Percentiles rank a stretch among this genome's conserved stretches.
Conservation (phyloP, 2,329 filamentous ascomycete species). For the Neoscytalidium dimidiatum region DNA sequence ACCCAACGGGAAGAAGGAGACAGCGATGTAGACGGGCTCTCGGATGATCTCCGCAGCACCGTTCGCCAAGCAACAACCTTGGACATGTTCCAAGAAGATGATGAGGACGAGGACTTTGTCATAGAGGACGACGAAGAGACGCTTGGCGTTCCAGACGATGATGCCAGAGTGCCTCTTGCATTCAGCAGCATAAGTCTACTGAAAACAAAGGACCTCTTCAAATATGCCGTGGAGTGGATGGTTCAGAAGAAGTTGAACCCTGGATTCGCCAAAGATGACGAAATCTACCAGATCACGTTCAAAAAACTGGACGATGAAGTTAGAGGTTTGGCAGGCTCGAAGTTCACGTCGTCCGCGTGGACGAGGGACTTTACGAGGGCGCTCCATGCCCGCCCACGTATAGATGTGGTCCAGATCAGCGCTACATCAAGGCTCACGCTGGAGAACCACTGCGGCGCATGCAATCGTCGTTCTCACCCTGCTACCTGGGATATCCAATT, state of each 20-base stretch:
- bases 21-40: conserved; percentile 15
- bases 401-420: conserved; percentile 52
- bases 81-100: conserved; percentile 54
- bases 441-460: conserved; percentile 62
- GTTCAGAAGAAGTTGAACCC: conserved; percentile 78
- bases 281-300: conserved; percentile 69
- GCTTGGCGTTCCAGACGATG: conserved; percentile 56
- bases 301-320: conserved; percentile 72
- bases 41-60: conserved; percentile 4
- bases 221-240: conserved; percentile 76
- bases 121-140: conserved; percentile 59
- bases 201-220: conserved; percentile 72
- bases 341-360: conserved; percentile 74
- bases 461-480: conserved; percentile 68
- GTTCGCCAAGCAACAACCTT: conserved; percentile 30
- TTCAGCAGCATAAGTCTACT: conserved; percentile 68
- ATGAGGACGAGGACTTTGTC: conserved; percentile 66
- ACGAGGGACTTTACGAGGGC: conserved; percentile 65
- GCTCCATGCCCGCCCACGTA: conserved; percentile 65
- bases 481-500: conserved; percentile 67
- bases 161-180: conserved; percentile 64
- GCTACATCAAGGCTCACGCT: conserved; percentile 28
- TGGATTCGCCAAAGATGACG: conserved; percentile 63
- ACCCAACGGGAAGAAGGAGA: conserved; percentile 28
- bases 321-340: conserved; percentile 66